phyloP scores from a whole-genome alignment of 306 rosid genomes.

The Ormosia emarginata region DNA sequence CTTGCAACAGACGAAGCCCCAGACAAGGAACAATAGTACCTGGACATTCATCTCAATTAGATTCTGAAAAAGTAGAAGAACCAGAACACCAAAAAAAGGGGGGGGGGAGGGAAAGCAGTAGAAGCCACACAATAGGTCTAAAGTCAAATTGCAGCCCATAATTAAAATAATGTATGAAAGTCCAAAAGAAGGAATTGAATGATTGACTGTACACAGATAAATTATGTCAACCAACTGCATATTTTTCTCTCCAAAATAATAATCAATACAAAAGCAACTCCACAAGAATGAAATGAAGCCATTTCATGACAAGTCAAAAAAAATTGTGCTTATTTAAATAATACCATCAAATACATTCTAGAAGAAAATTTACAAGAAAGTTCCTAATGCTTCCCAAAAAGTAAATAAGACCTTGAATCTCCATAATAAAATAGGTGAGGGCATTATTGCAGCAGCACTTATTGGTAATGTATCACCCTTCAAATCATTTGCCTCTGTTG shows the following conservation, averaged over 20 bases:
- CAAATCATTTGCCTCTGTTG: constrained; percentile 39
- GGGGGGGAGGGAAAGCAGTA: background rate
- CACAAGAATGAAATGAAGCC: background rate
- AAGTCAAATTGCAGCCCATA: background rate
- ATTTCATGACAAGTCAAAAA: background rate
- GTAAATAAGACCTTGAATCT: constrained; percentile 64
- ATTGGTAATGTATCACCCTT: constrained; percentile 43
- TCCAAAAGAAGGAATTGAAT: background rate
- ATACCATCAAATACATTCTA: background rate
- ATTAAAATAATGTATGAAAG: background rate
- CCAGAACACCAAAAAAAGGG: background rate
- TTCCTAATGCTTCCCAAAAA: background rate
- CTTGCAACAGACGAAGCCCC: constrained; percentile 96
- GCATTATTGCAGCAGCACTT: constrained; percentile 47
- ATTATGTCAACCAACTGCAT: background rate
- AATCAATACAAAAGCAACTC: background rate
- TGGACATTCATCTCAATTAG: constrained; percentile 48
- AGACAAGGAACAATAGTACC: constrained; percentile 73
- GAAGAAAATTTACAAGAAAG: background rate
- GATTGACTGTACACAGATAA: background rate
- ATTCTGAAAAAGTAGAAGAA: constrained; percentile 1
- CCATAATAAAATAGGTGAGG: constrained; percentile 70
- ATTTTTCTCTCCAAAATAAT: background rate
- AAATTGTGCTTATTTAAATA: background rate
- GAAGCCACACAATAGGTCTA: background rate